A percentile compares a stretch with the other conserved stretches of the same genome.
These are phyloP conservation scores for Xenoacremonium recifei DNA, from an alignment of 2,329 filamentous ascomycete species.

Conservation along the genomic window DNA sequence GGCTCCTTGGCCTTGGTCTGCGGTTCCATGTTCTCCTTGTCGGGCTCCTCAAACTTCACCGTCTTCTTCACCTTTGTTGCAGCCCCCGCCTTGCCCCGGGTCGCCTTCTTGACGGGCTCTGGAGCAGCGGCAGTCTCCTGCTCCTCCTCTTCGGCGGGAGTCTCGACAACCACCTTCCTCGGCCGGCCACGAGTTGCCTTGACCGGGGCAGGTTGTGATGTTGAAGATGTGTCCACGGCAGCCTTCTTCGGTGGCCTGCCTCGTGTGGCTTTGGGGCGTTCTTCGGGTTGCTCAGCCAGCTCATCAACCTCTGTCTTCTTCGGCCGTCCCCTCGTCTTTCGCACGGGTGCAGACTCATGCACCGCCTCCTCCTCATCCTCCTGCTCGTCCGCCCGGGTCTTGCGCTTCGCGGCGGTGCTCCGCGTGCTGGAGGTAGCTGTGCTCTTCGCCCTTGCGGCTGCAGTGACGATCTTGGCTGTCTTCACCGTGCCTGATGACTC, in stretches of 20 bases:
- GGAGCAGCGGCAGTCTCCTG: slow-evolving; percentile 18
- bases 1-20: slow-evolving; percentile 35
- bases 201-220: slow-evolving; percentile 23
- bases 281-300: slow-evolving; percentile 15
- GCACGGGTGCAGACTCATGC: slow-evolving; percentile 30
- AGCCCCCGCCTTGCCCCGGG: slow-evolving; percentile 23
- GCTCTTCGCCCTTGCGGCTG: slow-evolving; percentile 48
- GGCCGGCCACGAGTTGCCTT: slow-evolving; percentile 44
- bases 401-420: slow-evolving; percentile 42
- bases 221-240: slow-evolving; percentile 16
- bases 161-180: slow-evolving; percentile 35
- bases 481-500: slow-evolving; percentile 36
- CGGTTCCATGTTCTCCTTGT: slow-evolving; percentile 62
- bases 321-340: slow-evolving; percentile 39
- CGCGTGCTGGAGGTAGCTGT: slow-evolving; percentile 31
- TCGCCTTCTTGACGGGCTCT: slow-evolving; percentile 32
- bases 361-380: slow-evolving; percentile 43
- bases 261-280: slow-evolving; percentile 27
- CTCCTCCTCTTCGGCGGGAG: slow-evolving; percentile 16
- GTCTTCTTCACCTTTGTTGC: slow-evolving; percentile 51
- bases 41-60: slow-evolving; percentile 62
- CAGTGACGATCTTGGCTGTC: slow-evolving; percentile 46
- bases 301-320: slow-evolving; percentile 39
- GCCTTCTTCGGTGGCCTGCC: slow-evolving; percentile 27
- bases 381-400: slow-evolving; percentile 52